Evolutionary conservation across 139 green algal species (phyloP), one percentile per base, ranked within the genome.

Genomic region (Asterochloris erici): DNA sequence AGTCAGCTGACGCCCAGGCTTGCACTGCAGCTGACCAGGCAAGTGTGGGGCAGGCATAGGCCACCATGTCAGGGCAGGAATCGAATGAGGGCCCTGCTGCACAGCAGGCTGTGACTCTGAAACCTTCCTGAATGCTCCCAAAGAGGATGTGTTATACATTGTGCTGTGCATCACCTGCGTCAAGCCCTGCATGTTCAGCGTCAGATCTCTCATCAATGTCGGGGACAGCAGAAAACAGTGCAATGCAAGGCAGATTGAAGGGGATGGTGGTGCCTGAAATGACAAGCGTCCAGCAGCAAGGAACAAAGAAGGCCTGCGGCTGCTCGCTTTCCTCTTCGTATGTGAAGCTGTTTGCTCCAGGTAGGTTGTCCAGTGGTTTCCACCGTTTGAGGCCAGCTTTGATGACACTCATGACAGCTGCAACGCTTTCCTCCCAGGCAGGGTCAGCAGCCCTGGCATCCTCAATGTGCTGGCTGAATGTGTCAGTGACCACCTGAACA

Each of bases 271-370:
- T 73, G 75, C 81, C 70, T 21, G 82, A 74, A 66, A 88, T 74
- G 19, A 83, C 73, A 79, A 89, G 80, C 26, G 84, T 85, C 87
- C 92, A 95, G 24, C 95, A 87, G 68, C 91, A 95, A 12, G 91
- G 91, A 70, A 95, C 85, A 66, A 95, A 95, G 23, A 95, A 95
- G 81, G 94, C 92, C 80, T 95, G 88, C 9, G 91, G 91, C 17
- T 80, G 87, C 13, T 86, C 26, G 76, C 92, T 89, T 81, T 95
- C 91, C 54, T 79, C 74, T 84, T 95, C 91, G 70, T 95, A 95
- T 0, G 89, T 91, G 82, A 95, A 95, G 66, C 83, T 76, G n/a
- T 54, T 27, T 76, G 70, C 23, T 19, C 17, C 27, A 23, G n/a
- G 80, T 28, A 79, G 24, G 17, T 78, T 14, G 15, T 24, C 27